phyloP scores from a whole-genome alignment of 129 eudicot genomes.

The Centella asiatica region DNA sequence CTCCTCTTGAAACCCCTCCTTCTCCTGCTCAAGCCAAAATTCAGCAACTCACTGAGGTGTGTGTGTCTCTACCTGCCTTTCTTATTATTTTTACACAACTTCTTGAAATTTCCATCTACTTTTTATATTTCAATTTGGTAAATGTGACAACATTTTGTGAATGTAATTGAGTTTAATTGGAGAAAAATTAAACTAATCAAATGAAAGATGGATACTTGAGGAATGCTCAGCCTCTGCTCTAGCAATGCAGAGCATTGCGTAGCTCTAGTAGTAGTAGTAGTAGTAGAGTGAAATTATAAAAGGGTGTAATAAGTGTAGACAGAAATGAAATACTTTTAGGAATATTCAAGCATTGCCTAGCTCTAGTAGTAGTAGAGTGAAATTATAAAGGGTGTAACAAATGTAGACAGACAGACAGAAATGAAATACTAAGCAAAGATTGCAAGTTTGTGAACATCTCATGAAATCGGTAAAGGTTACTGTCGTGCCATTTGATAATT shows the following conservation, averaged over 20 bases:
- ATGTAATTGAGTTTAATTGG: neutral
- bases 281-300: too few species aligned
- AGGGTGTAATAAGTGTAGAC: too few species aligned
- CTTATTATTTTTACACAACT: neutral
- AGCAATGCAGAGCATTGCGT: too few species aligned
- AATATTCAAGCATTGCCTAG: neutral
- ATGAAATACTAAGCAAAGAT: too few species aligned
- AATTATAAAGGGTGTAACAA: neutral
- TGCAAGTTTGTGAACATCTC: neutral
- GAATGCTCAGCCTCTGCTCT: too few species aligned
- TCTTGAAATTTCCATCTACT: neutral
- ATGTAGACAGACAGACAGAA: neutral
- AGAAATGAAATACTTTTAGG: too few species aligned
- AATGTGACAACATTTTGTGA: neutral
- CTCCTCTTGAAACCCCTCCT: constrained; percentile 33
- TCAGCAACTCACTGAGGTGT: constrained; percentile 77
- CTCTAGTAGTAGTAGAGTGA: neutral
- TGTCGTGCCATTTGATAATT: too few species aligned
- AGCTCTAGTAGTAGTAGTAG: too few species aligned
- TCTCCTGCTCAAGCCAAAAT: constrained; percentile 72
- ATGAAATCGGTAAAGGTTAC: too few species aligned
- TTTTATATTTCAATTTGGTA: neutral
- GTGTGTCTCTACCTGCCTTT: neutral
- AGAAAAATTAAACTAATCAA: neutral
- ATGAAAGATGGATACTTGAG: neutral